Evolutionary conservation across 2,329 filamentous ascomycete species (phyloP).

Genomic region (Botrytis fragariae): DNA sequence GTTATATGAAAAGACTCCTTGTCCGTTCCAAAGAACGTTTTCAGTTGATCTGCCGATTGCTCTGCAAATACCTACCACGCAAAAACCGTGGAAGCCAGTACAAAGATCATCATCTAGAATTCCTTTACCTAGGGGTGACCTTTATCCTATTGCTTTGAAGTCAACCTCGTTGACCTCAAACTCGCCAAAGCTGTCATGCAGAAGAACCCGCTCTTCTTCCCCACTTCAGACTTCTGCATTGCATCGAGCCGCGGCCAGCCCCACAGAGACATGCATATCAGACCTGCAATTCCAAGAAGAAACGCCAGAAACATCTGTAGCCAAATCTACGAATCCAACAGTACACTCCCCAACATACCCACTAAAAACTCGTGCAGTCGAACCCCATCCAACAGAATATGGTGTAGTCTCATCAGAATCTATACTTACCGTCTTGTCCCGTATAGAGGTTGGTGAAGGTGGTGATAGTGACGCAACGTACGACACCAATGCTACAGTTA

Average conservation of each 20-base stretch:
- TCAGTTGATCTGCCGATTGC: conserved; percentile 70
- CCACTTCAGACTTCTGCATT: conserved; percentile 15
- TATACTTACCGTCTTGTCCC: neutral
- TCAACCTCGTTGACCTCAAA: conserved; percentile 9
- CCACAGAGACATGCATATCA: conserved; percentile 7
- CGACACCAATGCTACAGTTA: conserved; percentile 32
- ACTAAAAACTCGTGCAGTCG: neutral
- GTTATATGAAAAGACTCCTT: conserved; percentile 83
- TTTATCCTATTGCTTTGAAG: conserved; percentile 20
- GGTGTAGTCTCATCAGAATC: neutral
- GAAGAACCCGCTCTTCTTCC: conserved; percentile 11
- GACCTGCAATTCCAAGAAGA: conserved; percentile 9
- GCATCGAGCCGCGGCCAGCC: conserved; percentile 9
- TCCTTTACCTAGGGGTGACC: conserved; percentile 19
- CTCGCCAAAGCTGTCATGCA: conserved; percentile 15
- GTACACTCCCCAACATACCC: neutral
- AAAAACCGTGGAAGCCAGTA: conserved; percentile 65
- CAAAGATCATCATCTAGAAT: conserved; percentile 25
- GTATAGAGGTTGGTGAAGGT: conserved; percentile 28
- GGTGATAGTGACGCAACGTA: conserved; percentile 34
- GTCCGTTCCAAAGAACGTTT: conserved; percentile 78
- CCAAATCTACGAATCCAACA: neutral
- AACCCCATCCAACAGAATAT: neutral
- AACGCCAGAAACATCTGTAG: neutral
- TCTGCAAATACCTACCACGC: conserved; percentile 62